These are phyloP conservation scores for Stagonosporopsis chrysanthemi DNA, from an alignment of 2,329 filamentous ascomycete genomes.

Conservation along the genomic window DNA sequence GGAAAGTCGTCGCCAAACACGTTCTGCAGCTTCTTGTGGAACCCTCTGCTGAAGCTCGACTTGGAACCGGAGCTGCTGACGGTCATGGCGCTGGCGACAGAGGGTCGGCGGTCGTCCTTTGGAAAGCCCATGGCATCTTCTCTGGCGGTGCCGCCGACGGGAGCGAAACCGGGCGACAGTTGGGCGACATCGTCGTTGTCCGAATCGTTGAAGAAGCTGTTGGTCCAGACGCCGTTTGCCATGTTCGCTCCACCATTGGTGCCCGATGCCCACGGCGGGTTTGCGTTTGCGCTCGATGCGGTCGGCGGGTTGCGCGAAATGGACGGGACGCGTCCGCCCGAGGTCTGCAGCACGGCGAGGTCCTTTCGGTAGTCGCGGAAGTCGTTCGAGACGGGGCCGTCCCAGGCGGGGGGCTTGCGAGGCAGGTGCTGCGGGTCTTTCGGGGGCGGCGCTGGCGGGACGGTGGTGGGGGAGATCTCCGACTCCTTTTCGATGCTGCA, in stretches of 20 bases:
- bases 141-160: constrained; percentile 61
- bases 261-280: constrained; percentile 61
- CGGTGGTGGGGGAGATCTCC: constrained; percentile 52
- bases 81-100: constrained; percentile 85
- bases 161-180: constrained; percentile 70
- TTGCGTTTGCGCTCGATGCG: constrained; percentile 59
- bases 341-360: constrained; percentile 71
- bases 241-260: constrained; percentile 51
- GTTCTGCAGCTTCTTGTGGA: constrained; percentile 82
- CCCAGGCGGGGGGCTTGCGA: constrained; percentile 59
- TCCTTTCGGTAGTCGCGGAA: constrained; percentile 76
- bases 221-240: constrained; percentile 53
- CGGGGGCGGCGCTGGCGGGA: constrained; percentile 46
- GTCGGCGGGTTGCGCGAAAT: constrained; percentile 66
- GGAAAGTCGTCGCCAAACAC: constrained; percentile 93
- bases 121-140: constrained; percentile 57
- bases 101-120: constrained; percentile 79
- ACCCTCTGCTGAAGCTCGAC: constrained; percentile 70
- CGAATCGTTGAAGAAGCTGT: constrained; percentile 77
- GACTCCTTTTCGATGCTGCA: constrained; percentile 55
- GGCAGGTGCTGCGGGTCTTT: constrained; percentile 45
- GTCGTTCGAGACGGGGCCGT: constrained; percentile 64
- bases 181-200: constrained; percentile 74
- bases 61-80: constrained; percentile 86
- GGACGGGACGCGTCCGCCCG: constrained; percentile 64